Percentiles rank a stretch among this genome's conserved stretches.
phyloP scores from a whole-genome alignment of 495 filamentous ascomycete genomes.

The Penicillium flavigenum region DNA sequence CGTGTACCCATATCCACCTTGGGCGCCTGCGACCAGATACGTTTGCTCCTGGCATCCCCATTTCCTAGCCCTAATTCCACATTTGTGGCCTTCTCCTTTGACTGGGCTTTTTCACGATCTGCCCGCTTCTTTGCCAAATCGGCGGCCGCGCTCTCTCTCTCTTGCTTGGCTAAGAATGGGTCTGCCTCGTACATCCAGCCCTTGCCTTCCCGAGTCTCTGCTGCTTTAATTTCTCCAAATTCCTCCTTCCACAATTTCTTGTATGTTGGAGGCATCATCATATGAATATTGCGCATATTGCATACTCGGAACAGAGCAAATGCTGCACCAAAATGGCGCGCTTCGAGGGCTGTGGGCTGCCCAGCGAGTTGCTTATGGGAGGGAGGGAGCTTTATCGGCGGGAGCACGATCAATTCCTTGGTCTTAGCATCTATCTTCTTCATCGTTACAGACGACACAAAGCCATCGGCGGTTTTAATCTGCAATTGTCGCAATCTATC shows the following conservation, averaged over 20 bases:
- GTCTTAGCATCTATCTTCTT: slow-evolving; percentile 81
- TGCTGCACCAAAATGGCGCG: slow-evolving; percentile 86
- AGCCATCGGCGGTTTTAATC: slow-evolving; percentile 60
- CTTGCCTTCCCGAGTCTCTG: slow-evolving; percentile 71
- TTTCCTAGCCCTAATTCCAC: slow-evolving; percentile 38
- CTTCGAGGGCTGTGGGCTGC: slow-evolving; percentile 78
- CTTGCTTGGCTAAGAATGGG: slow-evolving; percentile 76
- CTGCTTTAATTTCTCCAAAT: slow-evolving; percentile 74
- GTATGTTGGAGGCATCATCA: slow-evolving; percentile 90
- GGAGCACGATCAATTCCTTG: slow-evolving; percentile 65
- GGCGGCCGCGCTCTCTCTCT: slow-evolving; percentile 72
- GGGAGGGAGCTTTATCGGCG: slow-evolving; percentile 78
- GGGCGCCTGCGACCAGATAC: slow-evolving; percentile 80
- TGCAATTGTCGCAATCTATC: slow-evolving; percentile 26
- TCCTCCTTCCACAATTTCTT: slow-evolving; percentile 82
- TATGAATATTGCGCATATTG: slow-evolving; percentile 90
- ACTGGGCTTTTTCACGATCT: slow-evolving; percentile 58
- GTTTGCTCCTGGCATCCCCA: slow-evolving; percentile 41
- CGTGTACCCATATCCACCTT: slow-evolving; percentile 89
- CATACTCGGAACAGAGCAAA: slow-evolving; percentile 88
- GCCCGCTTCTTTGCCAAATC: slow-evolving; percentile 68
- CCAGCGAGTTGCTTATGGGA: slow-evolving; percentile 64
- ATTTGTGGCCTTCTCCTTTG: slow-evolving; percentile 59
- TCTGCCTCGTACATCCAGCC: slow-evolving; percentile 96
- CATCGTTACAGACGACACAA: slow-evolving; percentile 75